Evolutionary conservation across 345 rosid species (phyloP), one percentile per base, ranked within the genome.

Genomic region (Melastoma malabathricum): DNA sequence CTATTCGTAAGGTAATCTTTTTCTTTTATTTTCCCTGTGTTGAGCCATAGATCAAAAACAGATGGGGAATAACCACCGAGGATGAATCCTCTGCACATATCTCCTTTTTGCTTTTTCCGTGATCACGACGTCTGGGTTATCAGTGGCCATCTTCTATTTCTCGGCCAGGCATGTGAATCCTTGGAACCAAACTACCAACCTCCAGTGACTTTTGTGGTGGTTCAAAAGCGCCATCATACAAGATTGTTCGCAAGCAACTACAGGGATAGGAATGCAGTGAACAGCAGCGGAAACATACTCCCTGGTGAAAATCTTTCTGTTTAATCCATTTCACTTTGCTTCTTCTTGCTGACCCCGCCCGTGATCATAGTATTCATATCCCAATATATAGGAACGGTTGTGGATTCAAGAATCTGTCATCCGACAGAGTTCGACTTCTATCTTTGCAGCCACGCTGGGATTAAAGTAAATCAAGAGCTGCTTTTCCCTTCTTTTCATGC

Each of bases 191-290:
- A 80, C 54, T 90, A 90, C 77, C 94, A 86, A 79, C 98, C 98
- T 55, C 89, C 86, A 0, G 94, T 90, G 34, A 90, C 98, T 4
- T 90, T 90, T 72, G 90, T 84, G 44, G 98, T 86, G 59, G 98
- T 90, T 61, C 96, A 90, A 71, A 90, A 89, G 78, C 90, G 96
- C 44, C 97, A 86, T 46, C 97, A 89, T 72, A 89, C 97, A 3
- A 81, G 96, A 64, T 75, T 90, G 71, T 90, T 90, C 64, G 94
- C 98, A 39, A 76, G 78, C 50, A 68, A 80, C 58, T 92, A 84
- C 48, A 52, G 48, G 10, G 85, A 84, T 47, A 75, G 78, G 17
- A 67, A 65, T 54, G 61, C 93, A 20, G 84, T 82, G 25, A 96
- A 86, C 64, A 73, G 27, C 69, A 90, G 96, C 55, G 98, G 96